Base-by-base conservation (phyloP, 208 protist genomes). In the Trypanosoma boissoni region DNA sequence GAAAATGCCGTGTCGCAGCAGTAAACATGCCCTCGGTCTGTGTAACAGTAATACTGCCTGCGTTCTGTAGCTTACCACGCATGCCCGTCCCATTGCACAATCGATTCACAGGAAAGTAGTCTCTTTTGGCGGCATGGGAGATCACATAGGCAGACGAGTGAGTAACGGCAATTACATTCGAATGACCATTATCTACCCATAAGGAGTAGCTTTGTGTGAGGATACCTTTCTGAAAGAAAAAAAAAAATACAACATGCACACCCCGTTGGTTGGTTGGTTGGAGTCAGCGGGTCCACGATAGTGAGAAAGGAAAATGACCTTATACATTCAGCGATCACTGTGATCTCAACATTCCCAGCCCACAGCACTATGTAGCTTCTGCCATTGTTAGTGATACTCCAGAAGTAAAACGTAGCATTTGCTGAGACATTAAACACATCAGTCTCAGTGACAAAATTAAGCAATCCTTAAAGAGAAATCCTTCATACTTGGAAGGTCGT, bases 61-160 rank as follows among this genome's bases (percentile, higher is more conserved):
- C 45, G 45, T 44, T 34, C 21, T 3, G 27, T 6, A 62, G 43
- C 32, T 53, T 45, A 27, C 45, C 44, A 32, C 44, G 45, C 27
- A 31, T 6, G 2, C 43, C 57, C 21, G 16, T 44, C 5, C 29
- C 27, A 24, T 53, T 41, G 28, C 57, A 53, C 9, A 28, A n/a
- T 45, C 51, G 37, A 31, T 53, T 62, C 41, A 59, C 21, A 27
- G 20, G 36, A 31, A 59, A 59, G n/a, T n/a, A n/a, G n/a, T n/a
- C n/a, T n/a, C n/a, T n/a, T n/a, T n/a, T n/a, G n/a, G n/a, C n/a
- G n/a, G n/a, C n/a, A n/a, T n/a, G n/a, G n/a, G n/a, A n/a, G n/a
- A n/a, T n/a, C n/a, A n/a, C n/a, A n/a, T n/a, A n/a, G n/a, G n/a
- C n/a, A n/a, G n/a, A n/a, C n/a, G n/a, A n/a, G n/a, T n/a, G n/a